Percentiles rank a stretch among this genome's conserved stretches.
phyloP scores from a whole-genome alignment of 306 rosid species.

The Citrullus colocynthis region DNA sequence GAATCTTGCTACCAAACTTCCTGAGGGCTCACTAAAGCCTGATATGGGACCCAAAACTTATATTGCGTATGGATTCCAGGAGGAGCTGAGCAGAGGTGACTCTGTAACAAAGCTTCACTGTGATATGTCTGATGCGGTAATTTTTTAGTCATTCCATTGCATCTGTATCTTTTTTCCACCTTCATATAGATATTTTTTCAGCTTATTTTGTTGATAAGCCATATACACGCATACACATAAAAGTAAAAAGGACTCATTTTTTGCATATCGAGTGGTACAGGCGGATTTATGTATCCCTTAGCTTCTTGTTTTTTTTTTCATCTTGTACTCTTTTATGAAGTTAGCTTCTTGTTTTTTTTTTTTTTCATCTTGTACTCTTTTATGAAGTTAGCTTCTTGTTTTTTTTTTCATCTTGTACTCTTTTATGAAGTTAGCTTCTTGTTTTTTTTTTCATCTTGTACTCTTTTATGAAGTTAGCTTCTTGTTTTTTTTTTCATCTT shows the following conservation, averaged over 20 bases:
- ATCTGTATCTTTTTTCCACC: not conserved
- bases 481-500: too few species aligned
- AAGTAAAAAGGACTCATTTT: not conserved
- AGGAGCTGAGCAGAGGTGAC: conserved; percentile 34
- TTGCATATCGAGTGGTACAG: not conserved
- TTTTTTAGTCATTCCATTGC: not conserved
- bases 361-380: not conserved
- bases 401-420: too few species aligned
- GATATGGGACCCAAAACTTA: conserved; percentile 37
- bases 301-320: not conserved
- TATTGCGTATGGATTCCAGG: conserved; percentile 26
- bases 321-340: too few species aligned
- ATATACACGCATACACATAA: not conserved
- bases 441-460: too few species aligned
- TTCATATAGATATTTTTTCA: not conserved
- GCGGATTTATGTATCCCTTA: not conserved
- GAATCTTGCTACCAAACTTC: conserved; percentile 31
- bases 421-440: not conserved
- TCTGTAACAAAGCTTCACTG: conserved; percentile 35
- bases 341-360: too few species aligned
- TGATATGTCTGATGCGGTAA: conserved; percentile 40
- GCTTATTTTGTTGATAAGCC: not conserved
- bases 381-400: not conserved
- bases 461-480: not conserved
- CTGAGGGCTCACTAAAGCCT: conserved; percentile 23